These are phyloP conservation scores for Alisma plantagoaquatica DNA, from an alignment of 106 monocot genomes.

Conservation along the genomic window DNA sequence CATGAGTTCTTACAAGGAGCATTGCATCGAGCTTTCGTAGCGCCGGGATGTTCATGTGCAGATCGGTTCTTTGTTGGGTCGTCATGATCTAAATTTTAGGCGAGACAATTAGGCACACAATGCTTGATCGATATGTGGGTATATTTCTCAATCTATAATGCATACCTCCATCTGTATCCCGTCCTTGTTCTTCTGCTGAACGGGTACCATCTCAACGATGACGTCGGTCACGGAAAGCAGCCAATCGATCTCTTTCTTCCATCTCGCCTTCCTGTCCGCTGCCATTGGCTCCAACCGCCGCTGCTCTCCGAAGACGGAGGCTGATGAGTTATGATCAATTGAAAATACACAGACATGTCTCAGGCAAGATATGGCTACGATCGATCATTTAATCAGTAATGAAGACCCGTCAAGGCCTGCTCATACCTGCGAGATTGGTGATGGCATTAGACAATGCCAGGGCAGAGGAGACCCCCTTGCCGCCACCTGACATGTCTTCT, in stretches of 20 bases:
- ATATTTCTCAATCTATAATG: not conserved
- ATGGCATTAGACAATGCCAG: too few species aligned
- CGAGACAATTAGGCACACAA: not conserved
- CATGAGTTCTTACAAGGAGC: slow-evolving; percentile 15
- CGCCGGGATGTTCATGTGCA: slow-evolving; percentile 12
- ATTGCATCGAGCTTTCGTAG: slow-evolving; percentile 13
- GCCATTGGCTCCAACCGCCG: slow-evolving; percentile 65
- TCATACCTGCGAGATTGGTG: too few species aligned
- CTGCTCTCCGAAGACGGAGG: slow-evolving; percentile 78
- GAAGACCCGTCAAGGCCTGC: too few species aligned
- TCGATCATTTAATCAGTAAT: too few species aligned
- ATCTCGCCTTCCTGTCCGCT: slow-evolving; percentile 46
- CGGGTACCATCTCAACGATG: slow-evolving; percentile 70
- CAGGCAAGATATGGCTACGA: too few species aligned
- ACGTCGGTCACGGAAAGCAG: slow-evolving; percentile 82
- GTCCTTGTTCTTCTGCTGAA: slow-evolving; percentile 42
- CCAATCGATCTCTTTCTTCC: slow-evolving; percentile 73
- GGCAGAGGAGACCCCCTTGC: too few species aligned
- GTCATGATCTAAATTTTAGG: slow-evolving; percentile 9
- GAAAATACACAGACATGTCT: too few species aligned
- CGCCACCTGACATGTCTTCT: too few species aligned
- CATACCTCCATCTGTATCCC: slow-evolving; percentile 59
- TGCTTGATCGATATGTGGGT: not conserved
- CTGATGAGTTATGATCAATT: too few species aligned
- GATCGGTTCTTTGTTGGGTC: slow-evolving; percentile 1